Evolutionary conservation across 768 basidiomycete genomes (phyloP), one percentile per base, ranked within the genome.

Genomic region (Macrolepiota albuminosa): DNA sequence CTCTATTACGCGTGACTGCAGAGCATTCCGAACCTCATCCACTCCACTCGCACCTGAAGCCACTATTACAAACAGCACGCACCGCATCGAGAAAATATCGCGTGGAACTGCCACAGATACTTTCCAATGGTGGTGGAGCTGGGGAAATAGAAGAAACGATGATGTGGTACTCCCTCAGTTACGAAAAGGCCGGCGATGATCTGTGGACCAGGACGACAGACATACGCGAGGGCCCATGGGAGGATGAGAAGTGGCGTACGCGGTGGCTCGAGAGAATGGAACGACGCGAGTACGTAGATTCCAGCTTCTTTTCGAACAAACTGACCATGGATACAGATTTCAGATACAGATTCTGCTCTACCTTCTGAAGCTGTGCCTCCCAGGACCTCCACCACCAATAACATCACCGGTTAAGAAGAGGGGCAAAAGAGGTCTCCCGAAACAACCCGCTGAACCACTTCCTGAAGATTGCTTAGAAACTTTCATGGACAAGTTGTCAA

Each of bases 401-500:
- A 68, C 71, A 11, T 60, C 70, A 3, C 69, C 73, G 10, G 66
- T 65, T 2, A 71, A 69, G 61, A 64, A 72, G 59, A 58, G 72
- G 46, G 56, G 74, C 37, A 78, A 76, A 65, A 61, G 65, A 16
- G 34, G 61, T 18, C 48, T 59, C 63, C 50, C 72, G 66, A 67
- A 69, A 36, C 14, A 54, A 18, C 59, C 61, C 1, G 62, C 73
- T 43, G 59, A 55, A 6, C 56, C 63, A n/a, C 64, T 65, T 58
- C 69, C 63, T 54, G 81, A 83, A 53, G 86, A 84, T n/a, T 77
- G 79, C 29, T 71, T 91, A 1, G 89, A 92, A 68, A 75, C 77
- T 1, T 85, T 87, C 70, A 89, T 91, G 86, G 90, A 92, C 71
- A 89, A 86, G 66, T 70, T 93, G 7, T 88, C 86, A 4, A 84